A percentile compares a stretch with the other conserved stretches of the same genome.
Conservation (phyloP, 257 asterid genomes). For the Asclepias syriaca region DNA sequence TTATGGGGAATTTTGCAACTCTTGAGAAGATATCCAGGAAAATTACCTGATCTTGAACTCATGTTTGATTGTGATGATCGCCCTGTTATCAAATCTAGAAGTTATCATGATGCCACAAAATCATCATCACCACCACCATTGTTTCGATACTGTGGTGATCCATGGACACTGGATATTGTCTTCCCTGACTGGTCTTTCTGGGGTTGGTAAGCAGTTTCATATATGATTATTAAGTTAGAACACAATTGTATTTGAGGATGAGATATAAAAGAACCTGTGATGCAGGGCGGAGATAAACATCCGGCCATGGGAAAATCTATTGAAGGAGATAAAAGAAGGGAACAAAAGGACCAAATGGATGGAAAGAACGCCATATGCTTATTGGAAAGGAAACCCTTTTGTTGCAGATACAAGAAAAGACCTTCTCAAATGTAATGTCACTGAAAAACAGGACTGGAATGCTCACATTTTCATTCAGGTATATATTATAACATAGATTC, state of each 20-base stretch:
- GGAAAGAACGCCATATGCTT: slow-evolving; percentile 29
- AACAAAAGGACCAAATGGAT: slow-evolving; percentile 21
- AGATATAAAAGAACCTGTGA: not conserved
- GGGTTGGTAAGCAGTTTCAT: slow-evolving; percentile 58
- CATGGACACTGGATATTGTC: slow-evolving; percentile 45
- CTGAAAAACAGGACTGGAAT: slow-evolving; percentile 25
- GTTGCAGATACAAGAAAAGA: slow-evolving; percentile 26
- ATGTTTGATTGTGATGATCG: slow-evolving; percentile 78
- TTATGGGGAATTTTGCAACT: slow-evolving; percentile 80
- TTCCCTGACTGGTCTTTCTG: slow-evolving; percentile 94
- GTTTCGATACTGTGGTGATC: slow-evolving; percentile 65
- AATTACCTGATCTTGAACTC: slow-evolving; percentile 63
- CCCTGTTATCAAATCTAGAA: slow-evolving; percentile 44
- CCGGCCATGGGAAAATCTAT: slow-evolving; percentile 27
- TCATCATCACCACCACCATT: slow-evolving; percentile 67
- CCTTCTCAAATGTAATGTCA: slow-evolving; percentile 27
- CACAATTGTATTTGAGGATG: no score
- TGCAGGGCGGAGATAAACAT: slow-evolving; percentile 42
- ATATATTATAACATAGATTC: not conserved
- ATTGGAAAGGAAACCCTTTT: slow-evolving; percentile 34
- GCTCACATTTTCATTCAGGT: slow-evolving; percentile 28
- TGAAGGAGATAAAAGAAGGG: slow-evolving; percentile 21
- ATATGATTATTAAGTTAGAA: no score
- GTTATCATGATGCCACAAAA: slow-evolving; percentile 11
- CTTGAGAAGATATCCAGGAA: slow-evolving; percentile 63